Evolutionary conservation across 2,329 filamentous ascomycete species (phyloP).

Genomic region (Monilinia fructigena): DNA sequence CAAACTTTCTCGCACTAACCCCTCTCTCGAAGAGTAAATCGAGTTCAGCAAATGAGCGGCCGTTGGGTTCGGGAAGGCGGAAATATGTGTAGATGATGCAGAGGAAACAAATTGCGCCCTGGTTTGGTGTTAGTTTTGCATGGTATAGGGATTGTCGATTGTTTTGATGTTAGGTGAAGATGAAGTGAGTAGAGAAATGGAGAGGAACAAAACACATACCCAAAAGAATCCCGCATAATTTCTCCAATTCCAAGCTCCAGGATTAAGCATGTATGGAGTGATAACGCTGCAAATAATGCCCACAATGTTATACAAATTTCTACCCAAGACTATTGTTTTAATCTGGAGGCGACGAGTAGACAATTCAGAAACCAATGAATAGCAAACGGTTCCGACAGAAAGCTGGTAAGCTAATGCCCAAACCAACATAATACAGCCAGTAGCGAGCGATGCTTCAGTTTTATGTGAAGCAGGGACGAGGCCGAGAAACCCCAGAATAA

Average conservation of each 20-base stretch:
- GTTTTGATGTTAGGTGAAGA: no score
- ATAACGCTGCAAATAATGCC: conserved; percentile 78
- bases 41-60: conserved; percentile 80
- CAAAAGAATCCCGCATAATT: conserved; percentile 75
- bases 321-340: conserved; percentile 86
- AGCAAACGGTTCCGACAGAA: conserved; percentile 85
- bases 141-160: no score
- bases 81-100: conserved; percentile 71
- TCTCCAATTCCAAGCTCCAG: conserved; percentile 80
- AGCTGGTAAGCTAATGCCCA: conserved; percentile 85
- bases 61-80: conserved; percentile 75
- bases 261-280: conserved; percentile 92
- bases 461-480: conserved; percentile 37
- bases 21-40: conserved; percentile 78
- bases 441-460: conserved; percentile 34
- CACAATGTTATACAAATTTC: conserved; percentile 70
- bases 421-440: conserved; percentile 66
- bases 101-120: conserved; percentile 59
- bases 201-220: conserved; percentile 41
- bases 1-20: conserved; percentile 47
- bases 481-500: conserved; percentile 73
- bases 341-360: conserved; percentile 81
- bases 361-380: conserved; percentile 82
- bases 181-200: neutral
- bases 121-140: neutral